Evolutionary conservation across 257 asterid species (phyloP).

Genomic region (Lycium barbarum): DNA sequence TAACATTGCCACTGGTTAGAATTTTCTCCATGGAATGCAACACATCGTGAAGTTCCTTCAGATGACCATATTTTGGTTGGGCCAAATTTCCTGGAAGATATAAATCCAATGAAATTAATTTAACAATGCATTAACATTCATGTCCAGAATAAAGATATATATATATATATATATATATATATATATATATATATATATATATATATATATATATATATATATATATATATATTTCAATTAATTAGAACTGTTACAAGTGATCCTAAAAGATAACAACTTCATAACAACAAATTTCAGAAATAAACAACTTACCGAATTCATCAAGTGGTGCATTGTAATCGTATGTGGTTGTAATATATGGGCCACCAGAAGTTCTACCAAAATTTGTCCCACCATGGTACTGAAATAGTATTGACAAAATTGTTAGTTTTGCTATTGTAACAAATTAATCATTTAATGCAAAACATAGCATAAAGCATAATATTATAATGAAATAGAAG

Average conservation of each 20-base stretch:
- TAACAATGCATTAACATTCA: not conserved
- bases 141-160: not conserved
- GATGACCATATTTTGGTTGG: conserved; percentile 82
- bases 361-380: conserved; percentile 84
- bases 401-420: conserved; percentile 32
- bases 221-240: not conserved
- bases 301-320: conserved; percentile 59
- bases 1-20: conserved; percentile 62
- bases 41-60: conserved; percentile 73
- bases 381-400: conserved; percentile 91
- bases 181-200: too few relatives aligned
- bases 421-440: not conserved
- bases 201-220: not conserved
- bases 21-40: conserved; percentile 61
- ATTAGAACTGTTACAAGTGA: not conserved
- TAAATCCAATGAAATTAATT: not conserved
- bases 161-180: not conserved
- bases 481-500: not conserved
- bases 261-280: not conserved
- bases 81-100: conserved; percentile 49
- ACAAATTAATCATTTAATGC: not conserved
- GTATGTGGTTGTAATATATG: conserved; percentile 74
- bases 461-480: not conserved
- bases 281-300: not conserved
- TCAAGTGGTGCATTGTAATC: conserved; percentile 83